phyloP scores from a whole-genome alignment of 2,329 filamentous ascomycete species.

The Monilinia fructigena region DNA sequence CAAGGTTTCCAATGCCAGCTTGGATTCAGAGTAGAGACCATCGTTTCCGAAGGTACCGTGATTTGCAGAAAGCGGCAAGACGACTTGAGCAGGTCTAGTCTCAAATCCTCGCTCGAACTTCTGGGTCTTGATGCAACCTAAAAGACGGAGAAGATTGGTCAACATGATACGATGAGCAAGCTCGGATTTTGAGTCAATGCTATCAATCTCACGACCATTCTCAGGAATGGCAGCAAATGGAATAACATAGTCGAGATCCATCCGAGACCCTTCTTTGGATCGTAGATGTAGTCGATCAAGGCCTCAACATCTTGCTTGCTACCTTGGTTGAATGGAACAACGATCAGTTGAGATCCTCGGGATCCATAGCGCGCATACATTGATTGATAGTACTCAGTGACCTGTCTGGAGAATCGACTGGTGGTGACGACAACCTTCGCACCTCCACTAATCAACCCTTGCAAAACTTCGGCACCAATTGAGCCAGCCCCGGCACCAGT shows the following conservation, averaged over 20 bases:
- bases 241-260: slow-evolving; percentile 96
- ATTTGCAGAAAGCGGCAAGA: slow-evolving; percentile 93
- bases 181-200: slow-evolving; percentile 95
- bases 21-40: slow-evolving; percentile 96
- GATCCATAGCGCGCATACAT: slow-evolving; percentile 97
- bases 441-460: slow-evolving; percentile 93
- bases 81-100: slow-evolving; percentile 93
- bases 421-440: slow-evolving; percentile 97
- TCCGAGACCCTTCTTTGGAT: slow-evolving; percentile 90
- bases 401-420: slow-evolving; percentile 91
- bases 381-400: slow-evolving; percentile 98
- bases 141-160: slow-evolving; percentile 88
- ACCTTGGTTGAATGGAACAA: slow-evolving; percentile 98
- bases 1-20: slow-evolving; percentile 92
- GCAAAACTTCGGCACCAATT: slow-evolving; percentile 93
- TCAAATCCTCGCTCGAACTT: slow-evolving; percentile 87
- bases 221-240: slow-evolving; percentile 97
- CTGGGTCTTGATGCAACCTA: slow-evolving; percentile 86
- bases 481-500: slow-evolving; percentile 97
- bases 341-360: slow-evolving; percentile 91
- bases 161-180: slow-evolving; percentile 98
- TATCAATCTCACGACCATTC: slow-evolving; percentile 95
- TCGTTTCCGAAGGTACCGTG: slow-evolving; percentile 98
- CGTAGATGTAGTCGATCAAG: slow-evolving; percentile 93
- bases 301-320: slow-evolving; percentile 98